Evolutionary conservation across 2,329 filamentous ascomycete species (phyloP), one percentile per base, ranked within the genome.

Genomic region (Leptographium procerum): DNA sequence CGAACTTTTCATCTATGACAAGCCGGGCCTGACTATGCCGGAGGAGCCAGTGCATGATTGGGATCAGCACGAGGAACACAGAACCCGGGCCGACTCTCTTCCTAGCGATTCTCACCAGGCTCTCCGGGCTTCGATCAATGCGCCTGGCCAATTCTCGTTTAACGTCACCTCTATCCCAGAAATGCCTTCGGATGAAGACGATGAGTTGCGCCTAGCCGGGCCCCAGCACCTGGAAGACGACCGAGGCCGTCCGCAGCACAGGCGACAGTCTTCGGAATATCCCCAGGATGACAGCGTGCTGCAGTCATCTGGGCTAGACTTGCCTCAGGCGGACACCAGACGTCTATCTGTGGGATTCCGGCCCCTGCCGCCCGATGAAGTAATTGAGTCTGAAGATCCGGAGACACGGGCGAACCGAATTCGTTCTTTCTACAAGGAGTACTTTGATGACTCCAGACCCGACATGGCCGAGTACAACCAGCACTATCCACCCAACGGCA

Each of bases 371-470:
- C 89, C 91, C 40, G 86, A 91, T 67, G 88, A 95, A 63, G 84
- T 89, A 57, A 80, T 78, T 33, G 83, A 86, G 50, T 83, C 86
- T 3, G 94, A 97, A 69, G 92, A 96, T 69, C 91, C 94, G 0
- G 94, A 97, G 71, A 86, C 92, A 67, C 85, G 94, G 66, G 94
- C 94, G 63, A 97, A 96, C 76, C 86, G 94, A 60, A 99, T 99
- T 65, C 84, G 94, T 70, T 99, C 94, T 4, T 99, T 99, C 77
- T 99, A 99, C 77, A 96, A 96, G 76, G 94, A 99, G 70, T 99
- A 99, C 75, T 99, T 99, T 66, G 94, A 97, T 64, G 92, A 96
- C 48, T 83, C 78, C 60, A 88, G 84, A 69, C 63, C 62, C 10
- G 65, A 68, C 64, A 63, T 68, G 63, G 22, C 61, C 61, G 61